Percentiles rank a stretch among this genome's conserved stretches.
Conservation (phyloP, 2,329 filamentous ascomycete genomes). For the Trichothecium roseum region DNA sequence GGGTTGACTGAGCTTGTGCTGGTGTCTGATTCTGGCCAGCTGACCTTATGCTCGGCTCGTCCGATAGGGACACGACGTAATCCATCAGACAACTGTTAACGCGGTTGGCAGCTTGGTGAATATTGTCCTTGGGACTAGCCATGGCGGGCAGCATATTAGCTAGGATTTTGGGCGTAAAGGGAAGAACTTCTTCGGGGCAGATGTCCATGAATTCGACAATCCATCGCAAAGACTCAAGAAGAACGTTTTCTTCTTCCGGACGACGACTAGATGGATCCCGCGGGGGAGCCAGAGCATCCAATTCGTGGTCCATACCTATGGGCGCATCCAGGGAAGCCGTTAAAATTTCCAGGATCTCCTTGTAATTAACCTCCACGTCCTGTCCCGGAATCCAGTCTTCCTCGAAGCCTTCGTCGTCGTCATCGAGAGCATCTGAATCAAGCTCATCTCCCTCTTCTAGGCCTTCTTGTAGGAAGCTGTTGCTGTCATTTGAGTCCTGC, state of each 20-base stretch:
- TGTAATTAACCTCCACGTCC: conserved; percentile 89
- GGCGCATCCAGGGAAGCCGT: conserved; percentile 81
- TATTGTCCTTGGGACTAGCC: conserved; percentile 82
- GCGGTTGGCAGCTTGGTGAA: conserved; percentile 75
- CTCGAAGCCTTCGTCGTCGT: conserved; percentile 55
- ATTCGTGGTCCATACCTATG: conserved; percentile 40
- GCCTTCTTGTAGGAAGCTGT: conserved; percentile 42
- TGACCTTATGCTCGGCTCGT: conserved; percentile 39
- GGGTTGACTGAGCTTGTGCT: conserved; percentile 16
- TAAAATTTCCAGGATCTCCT: conserved; percentile 82
- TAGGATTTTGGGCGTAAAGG: conserved; percentile 85
- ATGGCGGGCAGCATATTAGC: conserved; percentile 89
- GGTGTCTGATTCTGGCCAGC: conserved; percentile 8
- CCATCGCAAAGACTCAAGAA: conserved; percentile 86
- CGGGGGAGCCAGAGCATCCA: conserved; percentile 8
- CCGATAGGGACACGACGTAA: conserved; percentile 84
- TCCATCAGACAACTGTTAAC: conserved; percentile 90
- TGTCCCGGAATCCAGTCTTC: conserved; percentile 97
- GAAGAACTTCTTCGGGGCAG: conserved; percentile 89
- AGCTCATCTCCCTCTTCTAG: conserved; percentile 52
- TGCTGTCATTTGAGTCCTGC: conserved; percentile 58
- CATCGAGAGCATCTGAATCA: conserved; percentile 46
- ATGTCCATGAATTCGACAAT: conserved; percentile 96
- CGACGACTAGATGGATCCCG: conserved; percentile 7
- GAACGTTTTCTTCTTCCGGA: conserved; percentile 69